Evolutionary conservation across 495 filamentous ascomycete genomes (phyloP).

Genomic region (Lepidopterella palustris): DNA sequence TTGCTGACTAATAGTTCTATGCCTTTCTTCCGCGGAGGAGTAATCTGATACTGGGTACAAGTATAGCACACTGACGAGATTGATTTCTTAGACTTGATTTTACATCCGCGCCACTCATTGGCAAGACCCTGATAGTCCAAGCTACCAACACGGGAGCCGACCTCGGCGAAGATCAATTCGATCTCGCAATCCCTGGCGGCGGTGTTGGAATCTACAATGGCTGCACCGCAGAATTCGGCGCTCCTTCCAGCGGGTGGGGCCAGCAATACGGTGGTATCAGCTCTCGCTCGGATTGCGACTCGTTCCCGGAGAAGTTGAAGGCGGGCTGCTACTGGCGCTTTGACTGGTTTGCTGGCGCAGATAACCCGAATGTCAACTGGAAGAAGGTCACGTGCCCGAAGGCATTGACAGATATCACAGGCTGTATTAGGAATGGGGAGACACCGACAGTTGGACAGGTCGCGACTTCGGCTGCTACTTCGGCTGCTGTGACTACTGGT

Average conservation of each 20-base stretch:
- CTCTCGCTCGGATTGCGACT: constrained; percentile 46
- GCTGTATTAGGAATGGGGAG: constrained; percentile 37
- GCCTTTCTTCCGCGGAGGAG: neutral
- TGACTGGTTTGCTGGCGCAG: constrained; percentile 57
- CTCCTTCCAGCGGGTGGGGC: constrained; percentile 52
- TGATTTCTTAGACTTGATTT: constrained; percentile 48
- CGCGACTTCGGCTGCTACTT: neutral
- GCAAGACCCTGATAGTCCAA: constrained; percentile 63
- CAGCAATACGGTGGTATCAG: constrained; percentile 56
- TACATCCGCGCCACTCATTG: constrained; percentile 47
- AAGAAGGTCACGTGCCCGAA: constrained; percentile 54
- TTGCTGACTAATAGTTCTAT: neutral
- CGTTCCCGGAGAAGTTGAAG: constrained; percentile 51
- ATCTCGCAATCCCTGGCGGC: constrained; percentile 60
- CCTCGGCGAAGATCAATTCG: constrained; percentile 54
- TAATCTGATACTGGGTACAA: no score
- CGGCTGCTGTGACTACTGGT: neutral
- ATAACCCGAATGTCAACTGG: constrained; percentile 56
- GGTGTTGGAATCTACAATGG: constrained; percentile 60
- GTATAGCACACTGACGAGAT: no score
- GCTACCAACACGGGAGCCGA: constrained; percentile 61
- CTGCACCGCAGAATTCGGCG: constrained; percentile 56
- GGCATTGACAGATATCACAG: constrained; percentile 51
- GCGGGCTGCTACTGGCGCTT: constrained; percentile 63
- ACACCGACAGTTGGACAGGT: constrained; percentile 2